phyloP scores from a whole-genome alignment of 2,329 filamentous ascomycete species.

The Cryphonectria japonica region DNA sequence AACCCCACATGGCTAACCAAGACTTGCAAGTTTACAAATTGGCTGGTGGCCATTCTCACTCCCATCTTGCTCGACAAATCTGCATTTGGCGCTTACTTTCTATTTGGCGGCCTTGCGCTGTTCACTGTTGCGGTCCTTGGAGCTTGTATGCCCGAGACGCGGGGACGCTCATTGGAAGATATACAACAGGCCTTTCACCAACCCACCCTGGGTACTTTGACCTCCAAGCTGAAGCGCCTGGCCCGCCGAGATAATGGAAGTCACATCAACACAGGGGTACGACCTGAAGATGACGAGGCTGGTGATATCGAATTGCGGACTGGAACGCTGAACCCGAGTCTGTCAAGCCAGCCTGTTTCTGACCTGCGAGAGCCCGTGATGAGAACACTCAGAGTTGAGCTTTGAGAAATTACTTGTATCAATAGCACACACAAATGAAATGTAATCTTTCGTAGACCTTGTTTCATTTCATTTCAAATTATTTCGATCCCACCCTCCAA shows the following conservation, averaged over 20 bases:
- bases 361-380: neutral
- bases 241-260: neutral
- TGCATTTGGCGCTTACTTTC: slow-evolving; percentile 49
- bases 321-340: neutral
- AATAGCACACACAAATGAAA: neutral
- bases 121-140: slow-evolving; percentile 44
- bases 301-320: slow-evolving; percentile 1
- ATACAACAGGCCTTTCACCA: slow-evolving; percentile 52
- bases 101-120: slow-evolving; percentile 47
- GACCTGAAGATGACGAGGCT: neutral
- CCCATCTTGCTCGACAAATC: slow-evolving; percentile 47
- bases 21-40: slow-evolving; percentile 41
- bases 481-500: too few relatives aligned
- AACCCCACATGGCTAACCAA: slow-evolving; percentile 9
- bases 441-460: too few relatives aligned
- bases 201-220: slow-evolving; percentile 26
- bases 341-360: neutral
- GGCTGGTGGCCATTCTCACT: slow-evolving; percentile 48
- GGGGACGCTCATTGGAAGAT: slow-evolving; percentile 51
- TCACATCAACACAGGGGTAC: neutral
- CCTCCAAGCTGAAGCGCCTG: slow-evolving; percentile 7
- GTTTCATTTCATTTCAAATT: too few relatives aligned
- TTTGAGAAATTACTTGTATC: neutral
- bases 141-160: slow-evolving; percentile 55
- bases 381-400: neutral